Percentiles rank a stretch among this genome's conserved stretches.
These are phyloP conservation scores for Aspergillus phoenicis DNA, from an alignment of 2,329 filamentous ascomycete species.

Conservation along the genomic window DNA sequence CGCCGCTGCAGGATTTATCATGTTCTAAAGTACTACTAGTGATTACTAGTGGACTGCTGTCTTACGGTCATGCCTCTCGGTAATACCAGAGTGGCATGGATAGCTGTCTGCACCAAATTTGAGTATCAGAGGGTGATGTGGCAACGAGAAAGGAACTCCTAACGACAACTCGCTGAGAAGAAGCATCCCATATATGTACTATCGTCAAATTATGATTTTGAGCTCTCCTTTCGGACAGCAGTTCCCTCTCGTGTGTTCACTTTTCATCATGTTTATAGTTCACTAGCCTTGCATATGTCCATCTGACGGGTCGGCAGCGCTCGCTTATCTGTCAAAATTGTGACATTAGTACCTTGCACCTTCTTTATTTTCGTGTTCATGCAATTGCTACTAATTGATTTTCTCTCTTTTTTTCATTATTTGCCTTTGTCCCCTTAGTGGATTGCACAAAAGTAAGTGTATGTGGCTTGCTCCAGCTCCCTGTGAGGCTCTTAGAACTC, in stretches of 20 bases:
- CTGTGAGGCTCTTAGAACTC: too few relatives aligned
- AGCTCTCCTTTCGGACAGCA: not conserved
- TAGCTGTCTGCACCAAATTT: not conserved
- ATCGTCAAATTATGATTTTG: not conserved
- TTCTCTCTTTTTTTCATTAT: too few relatives aligned
- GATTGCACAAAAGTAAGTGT: too few relatives aligned
- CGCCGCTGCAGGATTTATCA: conserved; percentile 35
- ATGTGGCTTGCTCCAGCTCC: too few relatives aligned
- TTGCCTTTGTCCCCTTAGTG: too few relatives aligned
- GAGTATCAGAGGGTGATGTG: not conserved
- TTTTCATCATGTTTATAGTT: not conserved
- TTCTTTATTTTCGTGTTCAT: not conserved
- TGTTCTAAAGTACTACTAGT: conserved; percentile 30
- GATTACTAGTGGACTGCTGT: not conserved
- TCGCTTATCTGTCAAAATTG: not conserved
- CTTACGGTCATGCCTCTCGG: too few relatives aligned
- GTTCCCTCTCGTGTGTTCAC: not conserved
- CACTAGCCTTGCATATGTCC: not conserved
- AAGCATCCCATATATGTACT: not conserved
- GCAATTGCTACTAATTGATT: not conserved
- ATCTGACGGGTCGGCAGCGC: not conserved
- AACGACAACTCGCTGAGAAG: not conserved
- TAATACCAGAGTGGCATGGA: not conserved
- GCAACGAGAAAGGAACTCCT: not conserved
- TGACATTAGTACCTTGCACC: not conserved